Conservation (phyloP, 495 filamentous ascomycete species). For the Aspergillus bridgeri region DNA sequence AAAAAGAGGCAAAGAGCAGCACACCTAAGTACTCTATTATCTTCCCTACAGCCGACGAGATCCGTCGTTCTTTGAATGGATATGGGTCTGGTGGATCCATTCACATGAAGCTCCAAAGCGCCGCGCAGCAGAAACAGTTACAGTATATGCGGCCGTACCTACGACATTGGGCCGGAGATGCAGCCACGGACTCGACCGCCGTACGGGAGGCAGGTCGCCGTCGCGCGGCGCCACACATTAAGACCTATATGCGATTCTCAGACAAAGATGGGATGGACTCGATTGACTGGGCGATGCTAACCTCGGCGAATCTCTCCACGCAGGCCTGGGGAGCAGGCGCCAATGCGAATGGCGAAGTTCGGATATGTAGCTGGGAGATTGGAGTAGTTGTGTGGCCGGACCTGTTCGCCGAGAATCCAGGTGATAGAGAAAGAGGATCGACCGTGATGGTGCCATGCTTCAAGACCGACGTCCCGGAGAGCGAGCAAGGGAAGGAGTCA, state of each 20-base stretch:
- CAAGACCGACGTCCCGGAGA: conserved; percentile 49
- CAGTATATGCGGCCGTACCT: conserved; percentile 68
- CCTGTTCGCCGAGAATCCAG: conserved; percentile 47
- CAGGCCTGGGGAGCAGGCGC: conserved; percentile 80
- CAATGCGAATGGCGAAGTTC: conserved; percentile 54
- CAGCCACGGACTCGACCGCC: conserved; percentile 10
- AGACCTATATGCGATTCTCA: conserved; percentile 78
- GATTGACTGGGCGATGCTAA: conserved; percentile 85
- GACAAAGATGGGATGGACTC: conserved; percentile 34
- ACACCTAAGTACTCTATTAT: conserved; percentile 56
- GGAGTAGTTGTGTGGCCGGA: conserved; percentile 84
- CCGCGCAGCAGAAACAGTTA: conserved; percentile 69
- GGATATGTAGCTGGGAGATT: conserved; percentile 79
- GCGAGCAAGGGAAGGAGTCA: conserved; percentile 2
- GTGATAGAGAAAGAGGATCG: conserved; percentile 17
- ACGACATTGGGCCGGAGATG: conserved; percentile 64
- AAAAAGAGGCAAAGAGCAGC: conserved; percentile 5
- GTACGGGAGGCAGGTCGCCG: conserved; percentile 55
- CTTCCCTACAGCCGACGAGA: conserved; percentile 77
- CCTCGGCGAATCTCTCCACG: conserved; percentile 81
- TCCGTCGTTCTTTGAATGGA: conserved; percentile 74
- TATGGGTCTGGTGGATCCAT: conserved; percentile 77
- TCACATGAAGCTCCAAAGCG: conserved; percentile 70
- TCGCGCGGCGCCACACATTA: conserved; percentile 88
- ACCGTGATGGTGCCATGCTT: conserved; percentile 73